A percentile compares a stretch with the other conserved stretches of the same genome.
Evolutionary conservation across 768 basidiomycete genomes (phyloP).

Genomic region (Pholiota molesta): DNA sequence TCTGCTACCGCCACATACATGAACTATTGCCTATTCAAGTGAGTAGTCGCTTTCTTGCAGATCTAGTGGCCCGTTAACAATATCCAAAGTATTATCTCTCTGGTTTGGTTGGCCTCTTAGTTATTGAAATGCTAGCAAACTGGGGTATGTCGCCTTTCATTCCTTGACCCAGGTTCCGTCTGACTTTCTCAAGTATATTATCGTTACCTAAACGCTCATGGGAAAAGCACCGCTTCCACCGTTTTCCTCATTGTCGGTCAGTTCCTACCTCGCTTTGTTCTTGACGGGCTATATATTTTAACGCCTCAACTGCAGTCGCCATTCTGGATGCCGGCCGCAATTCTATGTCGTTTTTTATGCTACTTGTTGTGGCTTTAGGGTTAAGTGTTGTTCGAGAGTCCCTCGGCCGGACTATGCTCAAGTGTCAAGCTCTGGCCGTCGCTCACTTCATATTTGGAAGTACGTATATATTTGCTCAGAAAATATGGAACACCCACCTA

Average conservation of each 20-base stretch:
- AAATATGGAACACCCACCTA: background rate
- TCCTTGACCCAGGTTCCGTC: constrained; percentile 10
- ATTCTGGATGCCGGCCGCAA: constrained; percentile 95
- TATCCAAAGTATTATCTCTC: constrained; percentile 82
- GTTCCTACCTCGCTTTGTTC: constrained; percentile 22
- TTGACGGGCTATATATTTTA: background rate
- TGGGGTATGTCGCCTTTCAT: constrained; percentile 54
- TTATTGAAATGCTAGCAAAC: constrained; percentile 93
- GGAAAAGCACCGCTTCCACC: constrained; percentile 70
- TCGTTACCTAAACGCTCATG: constrained; percentile 90
- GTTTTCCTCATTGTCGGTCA: constrained; percentile 92
- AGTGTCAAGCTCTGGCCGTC: constrained; percentile 77
- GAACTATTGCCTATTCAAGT: constrained; percentile 92
- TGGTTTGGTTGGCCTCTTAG: constrained; percentile 79
- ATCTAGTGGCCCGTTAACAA: background rate
- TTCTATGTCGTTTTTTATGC: constrained; percentile 92
- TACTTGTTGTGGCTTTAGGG: constrained; percentile 91
- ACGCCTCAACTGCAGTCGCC: constrained; percentile 57
- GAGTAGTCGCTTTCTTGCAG: constrained; percentile 17
- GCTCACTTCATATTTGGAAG: constrained; percentile 95
- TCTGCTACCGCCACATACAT: constrained; percentile 78
- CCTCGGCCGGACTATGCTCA: constrained; percentile 82
- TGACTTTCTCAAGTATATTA: constrained; percentile 69
- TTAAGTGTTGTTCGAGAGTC: constrained; percentile 90
- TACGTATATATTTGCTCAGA: constrained; percentile 40